phyloP scores from a whole-genome alignment of 306 rosid genomes.

The Sindora glabra region DNA sequence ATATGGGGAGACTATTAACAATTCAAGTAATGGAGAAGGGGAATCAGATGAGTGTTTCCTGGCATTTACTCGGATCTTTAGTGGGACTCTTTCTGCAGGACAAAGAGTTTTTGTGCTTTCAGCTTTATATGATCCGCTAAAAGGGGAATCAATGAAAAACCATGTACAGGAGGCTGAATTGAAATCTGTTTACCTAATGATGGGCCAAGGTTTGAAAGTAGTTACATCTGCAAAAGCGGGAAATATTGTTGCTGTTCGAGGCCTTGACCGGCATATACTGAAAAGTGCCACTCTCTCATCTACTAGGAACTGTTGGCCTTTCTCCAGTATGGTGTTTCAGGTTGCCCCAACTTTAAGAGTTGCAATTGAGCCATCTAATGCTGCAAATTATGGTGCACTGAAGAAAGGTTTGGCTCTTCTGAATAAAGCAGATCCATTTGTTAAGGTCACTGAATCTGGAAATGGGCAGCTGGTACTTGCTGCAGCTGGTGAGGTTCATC shows the following conservation, averaged over 20 bases:
- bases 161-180: slow-evolving; percentile 77
- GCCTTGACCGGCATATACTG: slow-evolving; percentile 83
- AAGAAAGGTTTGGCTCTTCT: slow-evolving; percentile 74
- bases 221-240: slow-evolving; percentile 69
- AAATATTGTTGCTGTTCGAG: slow-evolving; percentile 81
- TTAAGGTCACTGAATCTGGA: slow-evolving; percentile 70
- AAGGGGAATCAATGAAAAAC: slow-evolving; percentile 67
- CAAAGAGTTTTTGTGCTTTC: slow-evolving; percentile 80
- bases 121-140: slow-evolving; percentile 76
- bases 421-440: slow-evolving; percentile 87
- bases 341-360: slow-evolving; percentile 79
- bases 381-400: slow-evolving; percentile 68
- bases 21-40: slow-evolving; percentile 44
- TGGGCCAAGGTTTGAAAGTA: slow-evolving; percentile 84
- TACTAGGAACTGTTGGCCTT: slow-evolving; percentile 80
- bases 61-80: slow-evolving; percentile 86
- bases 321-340: slow-evolving; percentile 82
- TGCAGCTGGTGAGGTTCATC: slow-evolving; percentile 95
- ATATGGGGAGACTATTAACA: slow-evolving; percentile 26
- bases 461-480: slow-evolving; percentile 84
- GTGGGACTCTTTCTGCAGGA: slow-evolving; percentile 63
- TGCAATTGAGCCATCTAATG: slow-evolving; percentile 82
- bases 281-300: slow-evolving; percentile 90
- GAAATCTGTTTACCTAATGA: slow-evolving; percentile 74
- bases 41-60: slow-evolving; percentile 80